Evolutionary conservation across 2,329 filamentous ascomycete species (phyloP).

Genomic region (Erysiphe pisi): DNA sequence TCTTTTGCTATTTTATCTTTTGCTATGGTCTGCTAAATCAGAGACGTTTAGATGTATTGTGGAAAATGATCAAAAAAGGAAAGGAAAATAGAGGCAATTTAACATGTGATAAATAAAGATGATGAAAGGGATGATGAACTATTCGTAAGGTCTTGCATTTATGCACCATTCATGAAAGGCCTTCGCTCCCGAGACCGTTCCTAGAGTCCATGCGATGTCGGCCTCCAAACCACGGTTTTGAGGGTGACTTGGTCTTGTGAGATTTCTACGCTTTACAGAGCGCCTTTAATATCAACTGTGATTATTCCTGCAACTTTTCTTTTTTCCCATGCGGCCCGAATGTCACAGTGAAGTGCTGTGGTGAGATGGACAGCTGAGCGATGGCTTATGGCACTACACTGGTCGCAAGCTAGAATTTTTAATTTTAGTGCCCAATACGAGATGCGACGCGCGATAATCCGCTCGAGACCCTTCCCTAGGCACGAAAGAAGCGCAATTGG

Average conservation of each 20-base stretch:
- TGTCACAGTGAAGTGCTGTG: not conserved
- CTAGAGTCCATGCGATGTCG: not conserved
- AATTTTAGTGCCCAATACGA: not conserved
- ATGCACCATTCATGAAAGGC: constrained; percentile 20
- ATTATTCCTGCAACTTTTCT: not conserved
- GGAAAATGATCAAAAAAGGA: not conserved
- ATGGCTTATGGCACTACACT: not conserved
- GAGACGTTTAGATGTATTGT: not conserved
- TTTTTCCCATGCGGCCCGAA: not conserved
- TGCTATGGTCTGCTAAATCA: not conserved
- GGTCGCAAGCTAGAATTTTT: not conserved
- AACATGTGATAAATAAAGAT: not conserved
- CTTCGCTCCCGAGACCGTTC: not conserved
- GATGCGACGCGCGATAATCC: not conserved
- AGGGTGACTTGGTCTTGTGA: no score
- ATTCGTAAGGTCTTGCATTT: constrained; percentile 11
- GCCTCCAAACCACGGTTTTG: not conserved
- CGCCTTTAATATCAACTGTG: no score
- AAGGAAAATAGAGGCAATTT: not conserved
- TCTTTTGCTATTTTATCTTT: no score
- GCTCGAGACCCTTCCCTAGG: no score
- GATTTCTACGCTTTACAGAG: no score
- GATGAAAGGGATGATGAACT: not conserved
- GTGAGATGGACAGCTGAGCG: not conserved
- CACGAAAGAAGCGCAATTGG: not conserved